phyloP scores from a whole-genome alignment of 2,329 filamentous ascomycete genomes.

The Colletotrichum noveboracense region DNA sequence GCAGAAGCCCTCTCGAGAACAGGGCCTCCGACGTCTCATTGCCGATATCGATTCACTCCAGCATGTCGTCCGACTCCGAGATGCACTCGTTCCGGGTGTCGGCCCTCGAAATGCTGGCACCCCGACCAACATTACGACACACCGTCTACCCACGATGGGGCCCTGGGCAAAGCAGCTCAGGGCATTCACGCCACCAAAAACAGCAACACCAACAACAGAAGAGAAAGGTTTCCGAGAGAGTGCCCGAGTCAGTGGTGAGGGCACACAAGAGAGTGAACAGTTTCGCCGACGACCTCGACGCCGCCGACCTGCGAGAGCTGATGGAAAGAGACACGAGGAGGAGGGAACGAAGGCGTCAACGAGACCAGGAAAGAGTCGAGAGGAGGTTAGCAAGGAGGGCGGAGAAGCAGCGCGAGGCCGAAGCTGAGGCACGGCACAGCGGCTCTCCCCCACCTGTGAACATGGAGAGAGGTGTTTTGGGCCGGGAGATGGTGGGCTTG shows the following conservation, averaged over 20 bases:
- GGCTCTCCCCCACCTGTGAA: slow-evolving; percentile 60
- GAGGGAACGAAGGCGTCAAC: slow-evolving; percentile 73
- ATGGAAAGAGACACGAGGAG: slow-evolving; percentile 89
- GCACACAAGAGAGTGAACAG: slow-evolving; percentile 69
- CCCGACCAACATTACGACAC: slow-evolving; percentile 82
- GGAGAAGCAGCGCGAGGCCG: slow-evolving; percentile 68
- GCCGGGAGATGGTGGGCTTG: slow-evolving; percentile 61
- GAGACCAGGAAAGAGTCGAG: slow-evolving; percentile 71
- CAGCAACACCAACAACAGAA: slow-evolving; percentile 39
- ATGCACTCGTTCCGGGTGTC: slow-evolving; percentile 81
- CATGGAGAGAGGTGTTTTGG: slow-evolving; percentile 65
- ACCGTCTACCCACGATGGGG: slow-evolving; percentile 67
- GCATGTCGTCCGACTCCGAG: slow-evolving; percentile 77
- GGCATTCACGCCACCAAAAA: slow-evolving; percentile 49
- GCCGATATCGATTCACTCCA: slow-evolving; percentile 77
- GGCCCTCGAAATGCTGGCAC: slow-evolving; percentile 79
- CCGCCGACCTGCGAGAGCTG: slow-evolving; percentile 82
- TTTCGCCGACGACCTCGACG: slow-evolving; percentile 85
- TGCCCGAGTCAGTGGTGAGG: slow-evolving; percentile 64
- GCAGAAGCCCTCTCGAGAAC: slow-evolving; percentile 50
- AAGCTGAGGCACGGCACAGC: slow-evolving; percentile 56
- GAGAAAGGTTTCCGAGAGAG: slow-evolving; percentile 54
- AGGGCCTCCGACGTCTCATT: slow-evolving; percentile 77
- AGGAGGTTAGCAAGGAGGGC: slow-evolving; percentile 68
- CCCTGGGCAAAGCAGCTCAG: slow-evolving; percentile 45